Evolutionary conservation across 768 basidiomycete species (phyloP).

Genomic region (Mycena olivaceomarginata): DNA sequence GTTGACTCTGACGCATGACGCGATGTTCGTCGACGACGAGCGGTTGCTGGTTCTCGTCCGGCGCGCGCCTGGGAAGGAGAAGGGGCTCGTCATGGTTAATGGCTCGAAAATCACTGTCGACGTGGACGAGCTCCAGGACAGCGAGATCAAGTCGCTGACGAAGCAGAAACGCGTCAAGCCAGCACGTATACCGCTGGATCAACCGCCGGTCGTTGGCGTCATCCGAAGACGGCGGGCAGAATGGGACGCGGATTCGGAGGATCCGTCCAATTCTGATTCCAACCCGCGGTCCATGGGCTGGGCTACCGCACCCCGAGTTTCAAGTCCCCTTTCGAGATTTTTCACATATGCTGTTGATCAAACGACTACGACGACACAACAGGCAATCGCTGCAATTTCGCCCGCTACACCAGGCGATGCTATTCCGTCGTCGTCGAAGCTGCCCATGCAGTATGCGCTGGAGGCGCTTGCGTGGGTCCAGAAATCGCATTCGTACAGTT

Average conservation of each 20-base stretch:
- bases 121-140: slow-evolving; percentile 90
- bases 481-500: slow-evolving; percentile 76
- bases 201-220: slow-evolving; percentile 87
- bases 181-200: slow-evolving; percentile 92
- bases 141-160: slow-evolving; percentile 88
- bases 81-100: slow-evolving; percentile 91
- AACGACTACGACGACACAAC: slow-evolving; percentile 83
- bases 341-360: slow-evolving; percentile 86
- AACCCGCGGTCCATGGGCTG: slow-evolving; percentile 58
- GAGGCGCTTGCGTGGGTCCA: slow-evolving; percentile 90
- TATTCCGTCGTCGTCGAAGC: slow-evolving; percentile 72
- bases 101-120: slow-evolving; percentile 91
- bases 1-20: slow-evolving; percentile 94
- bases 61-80: slow-evolving; percentile 86
- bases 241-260: slow-evolving; percentile 76
- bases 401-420: slow-evolving; percentile 66
- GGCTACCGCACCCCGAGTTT: slow-evolving; percentile 78
- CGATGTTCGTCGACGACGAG: slow-evolving; percentile 85
- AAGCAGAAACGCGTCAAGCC: slow-evolving; percentile 93
- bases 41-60: slow-evolving; percentile 85
- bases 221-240: slow-evolving; percentile 83
- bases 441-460: slow-evolving; percentile 88
- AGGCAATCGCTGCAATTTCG: slow-evolving; percentile 86
- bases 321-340: slow-evolving; percentile 83
- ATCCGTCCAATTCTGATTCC: slow-evolving; percentile 45